These are phyloP conservation scores for Lupinus albus DNA, from an alignment of 306 rosid species.

Conservation along the genomic window DNA sequence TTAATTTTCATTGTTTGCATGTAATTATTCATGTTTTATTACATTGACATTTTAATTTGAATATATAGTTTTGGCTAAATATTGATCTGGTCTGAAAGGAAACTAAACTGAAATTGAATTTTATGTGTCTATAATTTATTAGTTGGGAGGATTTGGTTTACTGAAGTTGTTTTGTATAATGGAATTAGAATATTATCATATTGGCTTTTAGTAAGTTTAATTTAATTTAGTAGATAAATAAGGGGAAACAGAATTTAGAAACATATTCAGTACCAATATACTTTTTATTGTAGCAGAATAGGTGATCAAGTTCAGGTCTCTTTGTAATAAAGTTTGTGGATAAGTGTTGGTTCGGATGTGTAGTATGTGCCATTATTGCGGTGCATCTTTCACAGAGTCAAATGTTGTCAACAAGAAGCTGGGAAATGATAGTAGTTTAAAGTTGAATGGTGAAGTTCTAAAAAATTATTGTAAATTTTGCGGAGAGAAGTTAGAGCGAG, in stretches of 20 bases:
- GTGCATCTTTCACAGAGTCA: conserved; percentile 53
- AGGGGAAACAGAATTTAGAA: conserved; percentile 7
- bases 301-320: conserved; percentile 38
- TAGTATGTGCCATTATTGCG: conserved; percentile 84
- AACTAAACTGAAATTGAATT: conserved; percentile 27
- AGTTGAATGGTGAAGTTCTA: conserved; percentile 46
- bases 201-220: conserved; percentile 14
- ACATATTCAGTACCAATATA: conserved; percentile 33
- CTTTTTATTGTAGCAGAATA: conserved; percentile 45
- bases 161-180: conserved; percentile 22
- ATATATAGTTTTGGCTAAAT: conserved; percentile 29
- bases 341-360: conserved; percentile 50
- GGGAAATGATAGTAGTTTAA: conserved; percentile 43
- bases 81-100: conserved; percentile 21
- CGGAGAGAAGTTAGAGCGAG: conserved; percentile 56
- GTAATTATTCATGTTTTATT: conserved; percentile 1
- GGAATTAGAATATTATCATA: conserved; percentile 20
- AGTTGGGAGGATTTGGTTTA: conserved; percentile 19
- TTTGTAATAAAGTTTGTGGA: conserved; percentile 37
- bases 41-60: conserved; percentile 31
- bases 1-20: conserved; percentile 28
- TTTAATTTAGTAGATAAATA: conserved; percentile 3
- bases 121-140: background rate
- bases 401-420: conserved; percentile 43
- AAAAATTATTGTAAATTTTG: conserved; percentile 62